Percentiles rank a stretch among this genome's conserved stretches.
phyloP scores from a whole-genome alignment of 371 early-diverging fungal species.

The Mortierella sp. region DNA sequence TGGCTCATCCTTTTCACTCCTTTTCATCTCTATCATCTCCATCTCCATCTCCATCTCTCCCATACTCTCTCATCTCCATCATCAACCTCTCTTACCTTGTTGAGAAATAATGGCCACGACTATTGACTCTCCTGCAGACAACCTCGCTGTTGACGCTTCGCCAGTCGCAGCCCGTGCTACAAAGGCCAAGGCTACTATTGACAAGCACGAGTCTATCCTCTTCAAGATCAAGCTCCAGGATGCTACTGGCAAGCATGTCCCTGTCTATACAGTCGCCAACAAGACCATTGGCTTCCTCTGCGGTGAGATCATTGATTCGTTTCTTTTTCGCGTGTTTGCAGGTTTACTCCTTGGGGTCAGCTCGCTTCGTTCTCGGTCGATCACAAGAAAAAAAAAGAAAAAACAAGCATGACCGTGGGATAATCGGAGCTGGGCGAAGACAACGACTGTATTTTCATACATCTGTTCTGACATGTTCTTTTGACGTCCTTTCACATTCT shows the following conservation, averaged over 20 bases:
- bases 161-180: conserved; percentile 1
- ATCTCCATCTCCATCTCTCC: neutral
- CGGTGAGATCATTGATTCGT: conserved; percentile 19
- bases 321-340: too few relatives aligned
- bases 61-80: conserved; percentile 1
- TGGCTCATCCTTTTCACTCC: neutral
- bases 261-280: conserved; percentile 52
- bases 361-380: neutral
- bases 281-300: conserved; percentile 53
- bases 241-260: conserved; percentile 49
- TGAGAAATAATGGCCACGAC: conserved; percentile 22
- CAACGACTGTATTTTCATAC: neutral
- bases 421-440: neutral
- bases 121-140: conserved; percentile 11
- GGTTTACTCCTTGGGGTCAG: too few relatives aligned
- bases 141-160: neutral
- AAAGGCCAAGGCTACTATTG: conserved; percentile 38
- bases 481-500: neutral
- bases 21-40: conserved; percentile 1
- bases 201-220: conserved; percentile 49
- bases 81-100: neutral
- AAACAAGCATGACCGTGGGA: neutral
- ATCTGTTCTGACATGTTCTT: neutral
- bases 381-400: neutral
- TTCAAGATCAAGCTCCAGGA: conserved; percentile 54